Conservation (phyloP, 129 eudicot species). For the Calendula officinalis region DNA sequence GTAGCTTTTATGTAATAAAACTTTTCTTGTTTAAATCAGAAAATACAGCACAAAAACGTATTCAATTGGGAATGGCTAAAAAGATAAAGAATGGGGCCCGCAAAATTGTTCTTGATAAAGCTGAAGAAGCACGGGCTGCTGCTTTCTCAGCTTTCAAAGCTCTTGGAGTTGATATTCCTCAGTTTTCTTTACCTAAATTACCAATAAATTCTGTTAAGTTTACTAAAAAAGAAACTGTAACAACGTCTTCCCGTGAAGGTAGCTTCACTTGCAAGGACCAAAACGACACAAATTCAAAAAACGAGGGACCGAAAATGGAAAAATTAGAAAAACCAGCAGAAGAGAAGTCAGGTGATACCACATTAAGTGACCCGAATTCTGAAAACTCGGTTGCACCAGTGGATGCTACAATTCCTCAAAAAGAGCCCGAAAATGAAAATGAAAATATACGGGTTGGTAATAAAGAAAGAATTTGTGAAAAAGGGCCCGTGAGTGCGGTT, state of each 20-base stretch:
- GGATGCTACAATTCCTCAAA: conserved; percentile 25
- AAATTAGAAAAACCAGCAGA: conserved; percentile 17
- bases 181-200: conserved; percentile 49
- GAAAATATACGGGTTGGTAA: conserved; percentile 36
- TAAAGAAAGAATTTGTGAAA: conserved; percentile 43
- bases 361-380: conserved; percentile 24
- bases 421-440: conserved; percentile 25
- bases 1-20: conserved; percentile 13
- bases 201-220: conserved; percentile 30
- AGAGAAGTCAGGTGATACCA: conserved; percentile 35
- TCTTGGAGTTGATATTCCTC: conserved; percentile 80
- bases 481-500: conserved; percentile 70
- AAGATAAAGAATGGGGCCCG: conserved; percentile 95
- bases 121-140: conserved; percentile 93
- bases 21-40: conserved; percentile 27
- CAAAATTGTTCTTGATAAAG: conserved; percentile 86
- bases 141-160: conserved; percentile 97
- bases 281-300: conserved; percentile 24
- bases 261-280: conserved; percentile 34
- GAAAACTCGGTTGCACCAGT: conserved; percentile 17
- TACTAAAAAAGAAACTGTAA: conserved; percentile 39
- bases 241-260: conserved; percentile 58
- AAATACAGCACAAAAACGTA: conserved; percentile 58
- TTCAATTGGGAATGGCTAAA: conserved; percentile 89
- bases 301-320: conserved; percentile 28